Conservation (phyloP, 352 stramenopile genomes). For the Blastocystis sp. region DNA sequence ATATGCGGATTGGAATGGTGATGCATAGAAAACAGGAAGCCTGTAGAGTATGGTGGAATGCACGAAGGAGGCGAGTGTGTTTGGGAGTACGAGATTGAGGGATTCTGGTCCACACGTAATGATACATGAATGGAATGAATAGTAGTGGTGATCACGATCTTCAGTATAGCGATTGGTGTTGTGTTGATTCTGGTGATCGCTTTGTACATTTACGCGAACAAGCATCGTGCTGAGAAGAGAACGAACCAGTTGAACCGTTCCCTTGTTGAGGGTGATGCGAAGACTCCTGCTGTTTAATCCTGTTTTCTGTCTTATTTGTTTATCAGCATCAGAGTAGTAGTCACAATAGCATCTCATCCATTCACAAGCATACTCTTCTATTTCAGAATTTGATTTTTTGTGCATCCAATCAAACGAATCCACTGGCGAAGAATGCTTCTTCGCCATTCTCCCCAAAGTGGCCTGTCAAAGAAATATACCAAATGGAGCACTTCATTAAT, state of each 20-base stretch:
- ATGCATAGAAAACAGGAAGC: slow-evolving; percentile 24
- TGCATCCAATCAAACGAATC: not conserved
- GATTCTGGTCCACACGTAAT: slow-evolving; percentile 19
- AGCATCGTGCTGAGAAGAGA: slow-evolving; percentile 52
- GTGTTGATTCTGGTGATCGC: slow-evolving; percentile 39
- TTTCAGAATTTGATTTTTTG: not conserved
- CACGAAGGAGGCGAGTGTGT: slow-evolving; percentile 11
- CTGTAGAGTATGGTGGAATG: slow-evolving; percentile 18
- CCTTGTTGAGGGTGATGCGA: not conserved
- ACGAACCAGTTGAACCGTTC: not conserved
- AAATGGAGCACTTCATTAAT: slow-evolving; percentile 58
- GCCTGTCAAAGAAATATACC: slow-evolving; percentile 56
- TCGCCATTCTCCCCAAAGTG: not conserved
- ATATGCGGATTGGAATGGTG: not conserved
- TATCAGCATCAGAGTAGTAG: too few species aligned
- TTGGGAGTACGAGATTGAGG: slow-evolving; percentile 67
- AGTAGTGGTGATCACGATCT: slow-evolving; percentile 11
- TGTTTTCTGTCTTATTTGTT: not conserved
- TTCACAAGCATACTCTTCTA: too few species aligned
- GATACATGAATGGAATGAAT: not conserved
- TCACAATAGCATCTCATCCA: too few species aligned
- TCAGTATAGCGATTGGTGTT: slow-evolving; percentile 8
- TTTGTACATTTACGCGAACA: slow-evolving; percentile 63
- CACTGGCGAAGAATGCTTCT: slow-evolving; percentile 47
- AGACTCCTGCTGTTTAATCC: not conserved